Conservation (phyloP, 306 rosid genomes). For the Vigna reflexopilosa region DNA sequence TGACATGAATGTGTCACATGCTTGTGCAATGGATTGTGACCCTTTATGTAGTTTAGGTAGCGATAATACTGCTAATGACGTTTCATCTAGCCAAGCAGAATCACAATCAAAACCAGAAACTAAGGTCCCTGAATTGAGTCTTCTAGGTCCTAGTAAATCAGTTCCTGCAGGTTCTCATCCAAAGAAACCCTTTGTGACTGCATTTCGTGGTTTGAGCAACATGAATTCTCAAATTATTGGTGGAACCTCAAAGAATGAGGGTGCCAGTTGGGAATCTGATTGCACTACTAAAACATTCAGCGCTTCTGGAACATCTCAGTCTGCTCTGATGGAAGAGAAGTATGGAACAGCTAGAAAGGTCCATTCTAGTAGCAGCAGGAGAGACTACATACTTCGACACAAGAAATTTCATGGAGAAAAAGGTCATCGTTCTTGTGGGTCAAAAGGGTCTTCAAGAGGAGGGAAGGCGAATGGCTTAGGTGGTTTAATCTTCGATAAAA, state of each 20-base stretch:
- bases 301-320: conserved; percentile 54
- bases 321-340: conserved; percentile 62
- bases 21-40: conserved; percentile 83
- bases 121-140: conserved; percentile 57
- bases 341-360: conserved; percentile 62
- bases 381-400: conserved; percentile 80
- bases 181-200: conserved; percentile 48
- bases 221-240: conserved; percentile 47
- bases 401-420: conserved; percentile 79
- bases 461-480: conserved; percentile 69
- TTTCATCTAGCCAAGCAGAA: conserved; percentile 48
- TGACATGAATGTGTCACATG: conserved; percentile 87
- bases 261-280: conserved; percentile 45
- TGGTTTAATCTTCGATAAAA: conserved; percentile 74
- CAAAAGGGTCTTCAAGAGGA: conserved; percentile 76
- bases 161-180: conserved; percentile 57
- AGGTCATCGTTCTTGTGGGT: conserved; percentile 65
- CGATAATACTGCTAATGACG: conserved; percentile 49
- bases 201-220: conserved; percentile 48
- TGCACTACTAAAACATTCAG: conserved; percentile 50
- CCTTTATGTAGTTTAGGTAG: conserved; percentile 48
- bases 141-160: conserved; percentile 59
- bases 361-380: conserved; percentile 65
- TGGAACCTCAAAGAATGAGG: conserved; percentile 55
- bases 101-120: conserved; percentile 53